Evolutionary conservation across 257 asterid genomes (phyloP), one percentile per base, ranked within the genome.

Genomic region (Misopates orontium): DNA sequence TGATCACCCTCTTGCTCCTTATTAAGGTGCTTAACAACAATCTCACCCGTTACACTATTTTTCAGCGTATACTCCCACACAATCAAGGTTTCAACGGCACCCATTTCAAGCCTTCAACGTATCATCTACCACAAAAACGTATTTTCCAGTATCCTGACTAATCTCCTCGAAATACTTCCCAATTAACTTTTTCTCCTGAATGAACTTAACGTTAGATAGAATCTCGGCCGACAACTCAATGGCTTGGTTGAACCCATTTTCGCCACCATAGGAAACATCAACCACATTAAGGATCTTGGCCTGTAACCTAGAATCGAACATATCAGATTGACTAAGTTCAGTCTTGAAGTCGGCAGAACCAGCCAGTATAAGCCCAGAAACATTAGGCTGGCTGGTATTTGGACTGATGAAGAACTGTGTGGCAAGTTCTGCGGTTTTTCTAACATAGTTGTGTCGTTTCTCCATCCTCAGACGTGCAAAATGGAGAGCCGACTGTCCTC

Each of bases 381-480:
- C 81, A 63, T 72, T 77, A 24, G 75, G 81, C 68, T 72, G 75
- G 20, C 78, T 72, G 36, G 81, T 68, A 39, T 57, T 68, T 36
- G 81, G 81, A 57, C 64, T 72, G 14, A 77, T 77, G 49, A 25
- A 77, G 65, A 77, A 77, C 67, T 77, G 77, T 14, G 81, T 72
- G 45, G 81, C 81, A n/a, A n/a, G n/a, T n/a, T n/a, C n/a, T n/a
- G n/a, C n/a, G n/a, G n/a, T n/a, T n/a, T n/a, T n/a, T n/a, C 81
- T 71, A 36, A 72, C 75, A 57, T 71, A 76, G 65, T 71, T 76
- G 72, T 67, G 81, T 15, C 81, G 66, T 57, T 76, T 76, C 20
- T 76, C 80, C 80, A 71, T 76, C 58, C 80, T 56, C 47, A 71
- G 75, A 57, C 72, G 81, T 11, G 77, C 81, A 72, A 76, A 76